Conservation (phyloP, 768 basidiomycete species). For the Nidula microcarpa region DNA sequence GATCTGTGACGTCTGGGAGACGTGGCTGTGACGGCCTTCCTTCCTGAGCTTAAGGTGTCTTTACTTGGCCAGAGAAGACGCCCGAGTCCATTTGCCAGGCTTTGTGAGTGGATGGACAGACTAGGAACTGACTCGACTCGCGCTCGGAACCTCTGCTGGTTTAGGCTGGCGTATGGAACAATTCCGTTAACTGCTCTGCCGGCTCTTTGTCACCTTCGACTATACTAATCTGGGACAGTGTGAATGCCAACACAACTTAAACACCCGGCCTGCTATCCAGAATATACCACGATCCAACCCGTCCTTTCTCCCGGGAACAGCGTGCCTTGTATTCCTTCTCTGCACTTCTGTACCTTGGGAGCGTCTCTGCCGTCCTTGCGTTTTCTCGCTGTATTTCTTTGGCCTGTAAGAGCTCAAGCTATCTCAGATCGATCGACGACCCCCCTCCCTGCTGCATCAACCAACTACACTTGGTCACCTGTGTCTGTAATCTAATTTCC, state of each 20-base stretch:
- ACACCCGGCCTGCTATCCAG: background rate
- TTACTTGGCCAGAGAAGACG: background rate
- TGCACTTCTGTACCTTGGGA: no score
- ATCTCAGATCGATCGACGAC: slow-evolving; percentile 18
- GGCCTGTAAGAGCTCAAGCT: no score
- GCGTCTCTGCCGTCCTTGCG: no score
- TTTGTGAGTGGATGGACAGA: background rate
- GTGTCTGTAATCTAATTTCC: background rate
- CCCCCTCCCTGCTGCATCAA: slow-evolving; percentile 2
- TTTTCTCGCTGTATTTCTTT: no score
- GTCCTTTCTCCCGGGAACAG: background rate
- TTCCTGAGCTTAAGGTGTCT: background rate
- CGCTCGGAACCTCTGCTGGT: background rate
- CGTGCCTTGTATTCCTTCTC: no score
- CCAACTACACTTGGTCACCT: background rate
- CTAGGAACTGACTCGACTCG: background rate
- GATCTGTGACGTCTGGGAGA: background rate
- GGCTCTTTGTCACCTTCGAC: background rate
- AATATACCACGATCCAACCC: background rate
- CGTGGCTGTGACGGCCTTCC: background rate
- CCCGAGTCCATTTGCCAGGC: background rate
- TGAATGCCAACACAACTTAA: background rate
- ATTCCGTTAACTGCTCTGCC: background rate
- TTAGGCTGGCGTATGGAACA: background rate
- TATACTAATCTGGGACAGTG: background rate